phyloP scores from a whole-genome alignment of 2,329 filamentous ascomycete species.

The Periconia macrospinosa region DNA sequence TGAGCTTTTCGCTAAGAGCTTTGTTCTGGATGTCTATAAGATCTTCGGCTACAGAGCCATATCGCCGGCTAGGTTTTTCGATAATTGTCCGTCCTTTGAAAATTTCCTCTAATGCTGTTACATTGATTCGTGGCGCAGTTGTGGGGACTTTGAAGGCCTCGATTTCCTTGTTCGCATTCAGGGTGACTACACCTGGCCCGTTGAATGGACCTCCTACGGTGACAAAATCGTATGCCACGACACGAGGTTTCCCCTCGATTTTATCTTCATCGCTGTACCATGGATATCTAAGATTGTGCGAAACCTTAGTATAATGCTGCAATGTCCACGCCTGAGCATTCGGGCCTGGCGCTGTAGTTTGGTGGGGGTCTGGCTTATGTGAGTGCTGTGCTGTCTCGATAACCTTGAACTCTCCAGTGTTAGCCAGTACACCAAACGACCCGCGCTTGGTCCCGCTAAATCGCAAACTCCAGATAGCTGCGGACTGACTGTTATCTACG shows the following conservation, averaged over 20 bases:
- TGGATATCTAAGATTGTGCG: constrained; percentile 47
- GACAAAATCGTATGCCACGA: constrained; percentile 65
- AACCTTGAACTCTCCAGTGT: constrained; percentile 60
- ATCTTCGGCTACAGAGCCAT: constrained; percentile 39
- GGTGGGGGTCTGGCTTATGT: constrained; percentile 27
- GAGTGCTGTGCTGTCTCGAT: constrained; percentile 58
- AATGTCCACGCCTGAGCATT: constrained; percentile 42
- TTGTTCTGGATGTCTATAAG: constrained; percentile 35
- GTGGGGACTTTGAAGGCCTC: constrained; percentile 52
- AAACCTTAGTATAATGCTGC: constrained; percentile 49
- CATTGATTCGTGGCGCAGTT: constrained; percentile 44
- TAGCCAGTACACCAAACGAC: constrained; percentile 61
- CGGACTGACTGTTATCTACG: constrained; percentile 51
- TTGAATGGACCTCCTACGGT: constrained; percentile 47
- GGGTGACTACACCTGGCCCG: constrained; percentile 56
- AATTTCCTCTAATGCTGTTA: constrained; percentile 50
- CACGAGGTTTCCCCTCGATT: constrained; percentile 49
- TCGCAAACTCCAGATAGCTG: constrained; percentile 63
- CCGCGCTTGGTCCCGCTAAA: constrained; percentile 62
- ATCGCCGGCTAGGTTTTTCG: constrained; percentile 29
- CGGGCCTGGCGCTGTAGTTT: constrained; percentile 19
- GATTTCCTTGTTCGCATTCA: constrained; percentile 56
- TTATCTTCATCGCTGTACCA: constrained; percentile 49
- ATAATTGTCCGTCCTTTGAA: constrained; percentile 37
- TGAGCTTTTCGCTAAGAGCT: constrained; percentile 30